These are phyloP conservation scores for Triticum dicoccoides DNA, from an alignment of 176 grass and related monocot species.

Conservation along the genomic window DNA sequence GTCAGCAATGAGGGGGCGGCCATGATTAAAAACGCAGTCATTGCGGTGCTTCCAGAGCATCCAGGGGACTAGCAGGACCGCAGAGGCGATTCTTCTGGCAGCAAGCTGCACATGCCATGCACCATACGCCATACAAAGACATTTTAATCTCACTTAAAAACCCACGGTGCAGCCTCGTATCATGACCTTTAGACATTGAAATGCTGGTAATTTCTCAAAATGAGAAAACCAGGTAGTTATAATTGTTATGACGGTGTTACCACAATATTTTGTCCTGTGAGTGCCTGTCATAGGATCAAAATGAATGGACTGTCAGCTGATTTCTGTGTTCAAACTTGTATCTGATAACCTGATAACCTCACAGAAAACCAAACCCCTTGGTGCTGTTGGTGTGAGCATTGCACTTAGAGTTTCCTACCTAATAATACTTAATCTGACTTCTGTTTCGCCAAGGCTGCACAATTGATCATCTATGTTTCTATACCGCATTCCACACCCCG, in stretches of 20 bases:
- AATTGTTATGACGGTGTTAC: background rate
- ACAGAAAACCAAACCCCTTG: constrained; percentile 75
- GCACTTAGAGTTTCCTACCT: constrained; percentile 76
- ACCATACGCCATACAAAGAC: background rate
- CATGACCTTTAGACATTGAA: background rate
- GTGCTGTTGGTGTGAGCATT: constrained; percentile 92
- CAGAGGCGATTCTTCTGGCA: background rate
- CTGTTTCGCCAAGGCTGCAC: constrained; percentile 44
- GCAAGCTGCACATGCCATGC: background rate
- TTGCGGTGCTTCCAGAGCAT: too few species aligned
- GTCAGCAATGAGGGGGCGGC: too few species aligned
- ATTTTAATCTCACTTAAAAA: background rate
- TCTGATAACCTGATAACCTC: background rate
- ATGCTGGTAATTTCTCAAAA: background rate
- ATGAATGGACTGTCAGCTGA: background rate
- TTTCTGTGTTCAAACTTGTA: background rate
- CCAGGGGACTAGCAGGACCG: too few species aligned
- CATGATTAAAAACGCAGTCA: too few species aligned
- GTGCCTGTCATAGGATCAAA: constrained; percentile 1
- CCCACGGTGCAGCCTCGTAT: background rate
- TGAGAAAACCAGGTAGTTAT: background rate
- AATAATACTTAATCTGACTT: constrained; percentile 69
- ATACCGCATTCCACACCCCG: background rate
- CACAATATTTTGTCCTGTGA: background rate
- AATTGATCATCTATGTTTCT: constrained; percentile 33